Percentiles rank a stretch among this genome's conserved stretches.
Conservation (phyloP, 371 early-diverging fungal species). For the Mucor mucedo region DNA sequence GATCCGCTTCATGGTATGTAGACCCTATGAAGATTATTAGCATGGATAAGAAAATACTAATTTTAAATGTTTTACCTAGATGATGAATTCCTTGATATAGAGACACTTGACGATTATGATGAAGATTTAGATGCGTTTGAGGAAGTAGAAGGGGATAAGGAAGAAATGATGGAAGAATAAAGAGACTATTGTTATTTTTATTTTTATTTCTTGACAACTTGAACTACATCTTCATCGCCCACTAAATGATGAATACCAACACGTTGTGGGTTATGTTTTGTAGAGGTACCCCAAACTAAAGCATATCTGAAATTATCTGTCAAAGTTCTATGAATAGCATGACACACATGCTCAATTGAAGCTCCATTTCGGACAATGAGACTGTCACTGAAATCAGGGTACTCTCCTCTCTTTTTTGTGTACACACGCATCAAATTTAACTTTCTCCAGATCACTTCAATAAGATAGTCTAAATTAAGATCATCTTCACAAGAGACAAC, state of each 20-base stretch:
- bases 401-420: slow-evolving; percentile 97
- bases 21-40: neutral
- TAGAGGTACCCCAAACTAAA: slow-evolving; percentile 93
- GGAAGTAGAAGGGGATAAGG: neutral
- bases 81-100: slow-evolving; percentile 12
- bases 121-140: slow-evolving; percentile 23
- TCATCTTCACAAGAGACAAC: slow-evolving; percentile 93
- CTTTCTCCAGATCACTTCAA: slow-evolving; percentile 91
- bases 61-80: neutral
- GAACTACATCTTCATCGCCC: slow-evolving; percentile 98
- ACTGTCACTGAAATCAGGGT: slow-evolving; percentile 96
- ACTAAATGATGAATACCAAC: slow-evolving; percentile 95
- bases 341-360: slow-evolving; percentile 96
- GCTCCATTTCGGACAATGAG: slow-evolving; percentile 89
- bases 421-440: slow-evolving; percentile 92
- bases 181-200: neutral
- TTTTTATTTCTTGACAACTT: slow-evolving; percentile 77
- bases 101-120: slow-evolving; percentile 12
- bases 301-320: slow-evolving; percentile 93
- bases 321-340: slow-evolving; percentile 93
- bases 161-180: neutral
- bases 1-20: slow-evolving; percentile 5
- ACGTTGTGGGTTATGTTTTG: slow-evolving; percentile 96
- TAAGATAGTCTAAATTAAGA: slow-evolving; percentile 93
- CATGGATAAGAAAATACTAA: neutral